Conservation (phyloP, 2,329 filamentous ascomycete species). For the Fusarium secorum region DNA sequence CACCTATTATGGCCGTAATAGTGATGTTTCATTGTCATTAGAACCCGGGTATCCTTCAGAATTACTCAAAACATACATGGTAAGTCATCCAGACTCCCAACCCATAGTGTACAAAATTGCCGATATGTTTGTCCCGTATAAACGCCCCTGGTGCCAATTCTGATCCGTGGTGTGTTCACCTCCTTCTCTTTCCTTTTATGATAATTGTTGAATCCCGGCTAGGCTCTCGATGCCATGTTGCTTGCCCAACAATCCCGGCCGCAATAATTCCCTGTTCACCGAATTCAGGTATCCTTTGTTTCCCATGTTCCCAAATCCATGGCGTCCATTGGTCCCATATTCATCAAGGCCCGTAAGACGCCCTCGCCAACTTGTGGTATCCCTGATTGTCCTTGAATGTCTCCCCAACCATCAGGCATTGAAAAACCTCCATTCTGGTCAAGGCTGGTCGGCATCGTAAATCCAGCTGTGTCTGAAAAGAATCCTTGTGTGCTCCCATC, state of each 20-base stretch:
- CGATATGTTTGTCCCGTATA: conserved; percentile 20
- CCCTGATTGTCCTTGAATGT: conserved; percentile 52
- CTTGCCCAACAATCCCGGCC: background rate
- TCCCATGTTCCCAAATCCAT: conserved; percentile 65
- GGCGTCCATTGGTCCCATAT: conserved; percentile 66
- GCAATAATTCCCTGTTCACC: conserved; percentile 4
- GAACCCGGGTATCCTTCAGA: conserved; percentile 32
- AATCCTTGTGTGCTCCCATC: conserved; percentile 50
- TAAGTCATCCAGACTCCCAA: conserved; percentile 15
- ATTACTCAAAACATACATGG: conserved; percentile 16
- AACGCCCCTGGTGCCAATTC: conserved; percentile 22
- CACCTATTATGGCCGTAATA: background rate
- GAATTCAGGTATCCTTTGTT: conserved; percentile 41
- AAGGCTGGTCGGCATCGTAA: conserved; percentile 42
- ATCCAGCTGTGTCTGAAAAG: conserved; percentile 51
- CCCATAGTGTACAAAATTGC: conserved; percentile 30
- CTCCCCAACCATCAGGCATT: conserved; percentile 56
- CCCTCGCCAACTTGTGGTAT: conserved; percentile 66
- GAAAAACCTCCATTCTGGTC: conserved; percentile 49
- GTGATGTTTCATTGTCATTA: conserved; percentile 29
- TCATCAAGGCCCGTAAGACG: conserved; percentile 64
- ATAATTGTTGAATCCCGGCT: background rate
- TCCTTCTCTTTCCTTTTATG: conserved; percentile 11
- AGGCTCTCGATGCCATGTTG: background rate
- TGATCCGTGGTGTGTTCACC: background rate